Conservation (phyloP, 306 rosid genomes). For the Quercus aquifolioides region DNA sequence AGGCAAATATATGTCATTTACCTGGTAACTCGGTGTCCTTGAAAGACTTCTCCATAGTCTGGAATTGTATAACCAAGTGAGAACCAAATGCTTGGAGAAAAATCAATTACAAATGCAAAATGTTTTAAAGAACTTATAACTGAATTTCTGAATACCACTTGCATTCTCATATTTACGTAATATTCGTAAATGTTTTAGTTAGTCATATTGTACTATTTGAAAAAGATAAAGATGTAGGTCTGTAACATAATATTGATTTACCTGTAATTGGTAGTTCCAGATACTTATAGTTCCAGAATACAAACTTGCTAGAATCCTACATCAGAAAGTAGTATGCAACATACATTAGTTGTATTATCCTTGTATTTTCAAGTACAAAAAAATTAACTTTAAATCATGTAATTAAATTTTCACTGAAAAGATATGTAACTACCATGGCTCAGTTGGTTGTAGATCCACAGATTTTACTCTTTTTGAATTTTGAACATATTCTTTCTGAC, state of each 20-base stretch:
- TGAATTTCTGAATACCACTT: too few relatives aligned
- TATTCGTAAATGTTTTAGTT: too few relatives aligned
- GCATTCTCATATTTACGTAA: too few relatives aligned
- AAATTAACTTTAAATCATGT: neutral
- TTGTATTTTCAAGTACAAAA: neutral
- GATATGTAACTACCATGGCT: conserved; percentile 61
- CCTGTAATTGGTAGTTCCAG: conserved; percentile 61
- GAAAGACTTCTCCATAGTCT: conserved; percentile 52
- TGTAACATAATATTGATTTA: conserved; percentile 2
- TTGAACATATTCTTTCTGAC: conserved; percentile 58
- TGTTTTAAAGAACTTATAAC: neutral
- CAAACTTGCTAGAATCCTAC: conserved; percentile 65
- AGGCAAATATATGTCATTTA: conserved; percentile 17
- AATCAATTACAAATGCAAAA: neutral
- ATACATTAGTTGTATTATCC: neutral
- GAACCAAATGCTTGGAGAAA: neutral
- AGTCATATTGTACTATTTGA: too few relatives aligned
- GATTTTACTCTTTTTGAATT: conserved; percentile 70
- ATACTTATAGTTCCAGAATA: conserved; percentile 57
- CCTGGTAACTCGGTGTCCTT: conserved; percentile 56
- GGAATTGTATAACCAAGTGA: conserved; percentile 16
- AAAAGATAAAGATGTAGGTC: too few relatives aligned
- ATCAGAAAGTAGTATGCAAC: conserved; percentile 3
- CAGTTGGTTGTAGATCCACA: conserved; percentile 67
- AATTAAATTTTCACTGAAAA: too few relatives aligned